Evolutionary conservation across 352 stramenopile genomes (phyloP).

Genomic region (Elongisporangium prolatum): DNA sequence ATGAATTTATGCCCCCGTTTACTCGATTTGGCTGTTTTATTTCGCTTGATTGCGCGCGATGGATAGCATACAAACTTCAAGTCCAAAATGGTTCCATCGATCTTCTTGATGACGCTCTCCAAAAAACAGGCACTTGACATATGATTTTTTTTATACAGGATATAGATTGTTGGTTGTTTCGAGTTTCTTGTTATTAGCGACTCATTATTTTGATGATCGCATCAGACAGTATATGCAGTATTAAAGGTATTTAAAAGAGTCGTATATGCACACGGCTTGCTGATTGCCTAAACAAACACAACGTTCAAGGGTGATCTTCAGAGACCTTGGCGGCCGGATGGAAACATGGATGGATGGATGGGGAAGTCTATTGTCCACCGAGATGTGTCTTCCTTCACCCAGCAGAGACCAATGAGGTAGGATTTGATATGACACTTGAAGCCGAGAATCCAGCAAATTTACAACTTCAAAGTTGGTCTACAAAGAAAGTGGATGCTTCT

Average conservation of each 20-base stretch:
- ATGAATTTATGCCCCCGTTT: neutral
- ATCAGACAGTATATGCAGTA: neutral
- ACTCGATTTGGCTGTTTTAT: neutral
- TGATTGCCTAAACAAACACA: neutral
- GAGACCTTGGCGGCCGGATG: neutral
- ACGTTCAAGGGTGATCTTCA: neutral
- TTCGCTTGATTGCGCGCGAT: neutral
- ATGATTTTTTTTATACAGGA: neutral
- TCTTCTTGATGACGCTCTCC: neutral
- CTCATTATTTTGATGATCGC: neutral
- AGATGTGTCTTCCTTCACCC: neutral
- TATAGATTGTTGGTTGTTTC: neutral
- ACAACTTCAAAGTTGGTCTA: neutral
- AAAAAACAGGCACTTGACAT: too few relatives aligned
- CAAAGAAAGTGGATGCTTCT: neutral
- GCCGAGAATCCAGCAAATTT: neutral
- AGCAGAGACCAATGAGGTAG: neutral
- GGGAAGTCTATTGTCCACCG: neutral
- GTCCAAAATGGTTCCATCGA: neutral
- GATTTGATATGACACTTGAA: neutral
- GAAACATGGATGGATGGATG: neutral
- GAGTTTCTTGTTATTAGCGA: too few relatives aligned
- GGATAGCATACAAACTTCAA: neutral
- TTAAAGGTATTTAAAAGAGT: neutral
- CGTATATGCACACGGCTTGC: neutral